A percentile compares a stretch with the other conserved stretches of the same genome.
Conservation (phyloP, 2,329 filamentous ascomycete species). For the Cladosporium austrohemisphaericum region DNA sequence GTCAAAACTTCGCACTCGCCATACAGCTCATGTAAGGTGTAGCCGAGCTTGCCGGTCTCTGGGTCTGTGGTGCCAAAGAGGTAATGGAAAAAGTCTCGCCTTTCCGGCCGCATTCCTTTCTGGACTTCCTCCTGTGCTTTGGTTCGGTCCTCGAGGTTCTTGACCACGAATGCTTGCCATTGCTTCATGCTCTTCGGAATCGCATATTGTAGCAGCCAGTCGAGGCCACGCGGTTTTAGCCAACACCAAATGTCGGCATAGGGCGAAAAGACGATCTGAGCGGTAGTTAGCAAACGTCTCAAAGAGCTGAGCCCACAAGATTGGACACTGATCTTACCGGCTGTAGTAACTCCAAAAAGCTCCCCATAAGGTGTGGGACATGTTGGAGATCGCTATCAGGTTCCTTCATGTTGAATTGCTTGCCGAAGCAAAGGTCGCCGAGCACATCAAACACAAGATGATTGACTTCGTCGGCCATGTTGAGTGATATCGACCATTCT, state of each 20-base stretch:
- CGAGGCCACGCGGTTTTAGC: conserved; percentile 28
- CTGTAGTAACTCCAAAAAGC: conserved; percentile 17
- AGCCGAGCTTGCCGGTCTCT: conserved; percentile 22
- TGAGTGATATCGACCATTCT: conserved; percentile 21
- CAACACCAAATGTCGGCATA: conserved; percentile 20
- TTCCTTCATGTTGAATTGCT: conserved; percentile 43
- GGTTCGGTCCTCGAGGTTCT: conserved; percentile 41
- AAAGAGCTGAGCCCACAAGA: too few species aligned
- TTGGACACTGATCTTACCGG: conserved; percentile 32
- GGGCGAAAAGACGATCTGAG: conserved; percentile 17
- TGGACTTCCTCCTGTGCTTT: conserved; percentile 26
- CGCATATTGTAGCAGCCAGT: conserved; percentile 40
- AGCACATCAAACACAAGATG: conserved; percentile 45
- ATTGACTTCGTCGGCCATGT: conserved; percentile 43
- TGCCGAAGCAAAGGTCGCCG: conserved; percentile 40
- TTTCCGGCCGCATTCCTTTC: conserved; percentile 28
- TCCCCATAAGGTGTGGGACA: conserved; percentile 18
- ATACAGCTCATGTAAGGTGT: conserved; percentile 19
- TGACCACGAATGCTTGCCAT: conserved; percentile 42
- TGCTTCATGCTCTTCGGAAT: conserved; percentile 38
- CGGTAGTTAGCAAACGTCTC: conserved; percentile 25
- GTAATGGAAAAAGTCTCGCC: conserved; percentile 28
- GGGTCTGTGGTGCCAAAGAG: conserved; percentile 23
- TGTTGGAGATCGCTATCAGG: conserved; percentile 31
- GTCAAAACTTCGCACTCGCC: conserved; percentile 23